Conservation (phyloP, 371 early-diverging fungal genomes). For the Mucor piriformis region DNA sequence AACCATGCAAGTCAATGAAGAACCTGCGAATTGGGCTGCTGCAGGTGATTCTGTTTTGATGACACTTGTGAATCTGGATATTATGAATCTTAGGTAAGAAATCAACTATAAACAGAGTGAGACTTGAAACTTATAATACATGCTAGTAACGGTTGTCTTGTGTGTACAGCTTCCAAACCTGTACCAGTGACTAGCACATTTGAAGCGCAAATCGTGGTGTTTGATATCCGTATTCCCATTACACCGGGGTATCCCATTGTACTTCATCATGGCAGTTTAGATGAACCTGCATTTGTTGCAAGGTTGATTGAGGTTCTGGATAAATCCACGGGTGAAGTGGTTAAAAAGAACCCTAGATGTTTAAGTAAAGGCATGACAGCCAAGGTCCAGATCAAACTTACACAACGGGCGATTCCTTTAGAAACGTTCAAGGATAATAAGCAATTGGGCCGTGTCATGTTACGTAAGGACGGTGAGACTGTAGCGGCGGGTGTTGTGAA, state of each 20-base stretch:
- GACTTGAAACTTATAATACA: neutral
- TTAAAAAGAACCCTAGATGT: constrained; percentile 84
- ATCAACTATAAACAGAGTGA: neutral
- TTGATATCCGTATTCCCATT: constrained; percentile 87
- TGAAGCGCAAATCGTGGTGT: constrained; percentile 87
- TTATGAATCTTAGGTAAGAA: constrained; percentile 71
- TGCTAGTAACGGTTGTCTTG: constrained; percentile 72
- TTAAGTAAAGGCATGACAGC: constrained; percentile 82
- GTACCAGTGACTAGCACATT: constrained; percentile 78
- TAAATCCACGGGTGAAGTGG: constrained; percentile 82
- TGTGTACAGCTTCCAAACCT: constrained; percentile 69
- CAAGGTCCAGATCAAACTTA: constrained; percentile 75
- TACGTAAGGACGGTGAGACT: constrained; percentile 84
- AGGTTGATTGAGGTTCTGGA: constrained; percentile 75
- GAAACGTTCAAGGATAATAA: constrained; percentile 85
- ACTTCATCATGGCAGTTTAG: constrained; percentile 80
- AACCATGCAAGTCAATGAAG: constrained; percentile 74
- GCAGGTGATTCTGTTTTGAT: constrained; percentile 91
- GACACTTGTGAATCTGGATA: constrained; percentile 79
- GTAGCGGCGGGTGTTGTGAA: constrained; percentile 92
- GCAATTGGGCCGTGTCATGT: constrained; percentile 87
- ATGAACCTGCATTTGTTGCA: constrained; percentile 77
- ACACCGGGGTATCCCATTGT: constrained; percentile 90
- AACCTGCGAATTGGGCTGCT: constrained; percentile 82
- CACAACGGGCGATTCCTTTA: constrained; percentile 76